These are phyloP conservation scores for Ceriops zippeliana DNA, from an alignment of 345 rosid species.

Conservation along the genomic window DNA sequence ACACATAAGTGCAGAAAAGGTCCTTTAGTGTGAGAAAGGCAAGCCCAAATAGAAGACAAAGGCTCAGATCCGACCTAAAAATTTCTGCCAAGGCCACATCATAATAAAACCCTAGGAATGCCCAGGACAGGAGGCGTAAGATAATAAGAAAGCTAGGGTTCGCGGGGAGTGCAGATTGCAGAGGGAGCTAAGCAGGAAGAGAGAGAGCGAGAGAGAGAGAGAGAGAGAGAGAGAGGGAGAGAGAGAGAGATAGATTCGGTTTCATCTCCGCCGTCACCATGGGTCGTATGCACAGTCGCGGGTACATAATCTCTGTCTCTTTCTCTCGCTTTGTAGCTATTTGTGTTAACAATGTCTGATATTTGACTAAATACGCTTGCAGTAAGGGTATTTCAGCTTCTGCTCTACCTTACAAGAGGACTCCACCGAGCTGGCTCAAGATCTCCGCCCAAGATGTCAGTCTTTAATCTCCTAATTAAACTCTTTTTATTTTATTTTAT, in stretches of 20 bases:
- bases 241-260: background rate
- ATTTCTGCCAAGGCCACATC: background rate
- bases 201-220: background rate
- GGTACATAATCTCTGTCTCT: slow-evolving; percentile 24
- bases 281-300: slow-evolving; percentile 90
- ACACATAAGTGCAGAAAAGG: no score
- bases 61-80: background rate
- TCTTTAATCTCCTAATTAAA: background rate
- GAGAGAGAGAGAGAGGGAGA: background rate
- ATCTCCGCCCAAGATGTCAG: slow-evolving; percentile 59
- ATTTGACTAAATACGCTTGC: background rate
- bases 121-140: no score
- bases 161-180: slow-evolving; percentile 1
- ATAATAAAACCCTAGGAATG: slow-evolving; percentile 13
- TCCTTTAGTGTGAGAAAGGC: no score
- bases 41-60: background rate
- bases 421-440: slow-evolving; percentile 83
- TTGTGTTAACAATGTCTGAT: background rate
- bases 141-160: slow-evolving; percentile 13
- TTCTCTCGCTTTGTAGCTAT: background rate
- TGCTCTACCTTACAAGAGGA: slow-evolving; percentile 81
- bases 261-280: slow-evolving; percentile 35
- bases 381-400: slow-evolving; percentile 89
- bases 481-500: no score
- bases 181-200: slow-evolving; percentile 2